phyloP scores from a whole-genome alignment of 2,329 filamentous ascomycete genomes.

The Penicillium sp. region DNA sequence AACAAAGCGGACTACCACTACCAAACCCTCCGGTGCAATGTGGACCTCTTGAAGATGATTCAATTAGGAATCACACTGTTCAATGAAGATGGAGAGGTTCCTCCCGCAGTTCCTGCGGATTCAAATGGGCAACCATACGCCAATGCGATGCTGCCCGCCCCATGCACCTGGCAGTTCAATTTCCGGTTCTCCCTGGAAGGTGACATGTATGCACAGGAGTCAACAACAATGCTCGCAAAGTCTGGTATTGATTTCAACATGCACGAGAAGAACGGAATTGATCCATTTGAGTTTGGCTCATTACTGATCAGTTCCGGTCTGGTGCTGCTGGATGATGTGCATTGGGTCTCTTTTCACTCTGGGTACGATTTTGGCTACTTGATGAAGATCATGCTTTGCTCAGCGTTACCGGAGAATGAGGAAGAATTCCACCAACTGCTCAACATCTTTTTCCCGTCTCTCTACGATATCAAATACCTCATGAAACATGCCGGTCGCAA shows the following conservation, averaged over 20 bases:
- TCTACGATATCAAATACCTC: conserved; percentile 95
- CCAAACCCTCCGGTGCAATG: conserved; percentile 93
- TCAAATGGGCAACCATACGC: conserved; percentile 46
- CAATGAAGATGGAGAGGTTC: conserved; percentile 80
- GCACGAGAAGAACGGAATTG: conserved; percentile 82
- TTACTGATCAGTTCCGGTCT: conserved; percentile 88
- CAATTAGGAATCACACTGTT: conserved; percentile 94
- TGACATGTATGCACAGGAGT: conserved; percentile 97
- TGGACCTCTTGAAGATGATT: conserved; percentile 95
- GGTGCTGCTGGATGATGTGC: conserved; percentile 77
- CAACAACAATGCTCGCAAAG: conserved; percentile 82
- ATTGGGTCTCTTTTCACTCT: conserved; percentile 96
- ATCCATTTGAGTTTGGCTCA: conserved; percentile 80
- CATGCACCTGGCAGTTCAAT: conserved; percentile 98
- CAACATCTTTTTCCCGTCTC: conserved; percentile 84
- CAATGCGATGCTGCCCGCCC: conserved; percentile 55
- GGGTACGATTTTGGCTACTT: conserved; percentile 98
- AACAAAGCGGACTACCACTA: conserved; percentile 98
- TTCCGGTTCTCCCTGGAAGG: conserved; percentile 91
- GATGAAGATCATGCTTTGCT: conserved; percentile 83
- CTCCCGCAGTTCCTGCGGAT: conserved; percentile 61
- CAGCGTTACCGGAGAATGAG: conserved; percentile 80
- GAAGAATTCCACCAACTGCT: conserved; percentile 82
- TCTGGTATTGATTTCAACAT: conserved; percentile 88
- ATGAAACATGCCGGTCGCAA: conserved; percentile 81